Conservation (phyloP, 2,329 filamentous ascomycete genomes). For the Penicillium vulpinum region DNA sequence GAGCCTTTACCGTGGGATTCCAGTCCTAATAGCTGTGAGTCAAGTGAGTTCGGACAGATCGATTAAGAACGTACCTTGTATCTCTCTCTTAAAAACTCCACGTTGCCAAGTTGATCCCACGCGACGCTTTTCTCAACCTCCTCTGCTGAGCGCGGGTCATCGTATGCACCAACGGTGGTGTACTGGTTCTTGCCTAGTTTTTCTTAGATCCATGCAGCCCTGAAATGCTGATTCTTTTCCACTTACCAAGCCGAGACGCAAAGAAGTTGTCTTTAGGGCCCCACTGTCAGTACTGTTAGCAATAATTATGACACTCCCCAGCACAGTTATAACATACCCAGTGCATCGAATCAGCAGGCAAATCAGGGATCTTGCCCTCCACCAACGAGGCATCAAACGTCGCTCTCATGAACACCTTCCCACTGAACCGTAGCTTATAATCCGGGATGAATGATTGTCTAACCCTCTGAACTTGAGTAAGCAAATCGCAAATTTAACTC, state of each 20-base stretch:
- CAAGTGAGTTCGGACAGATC: background rate
- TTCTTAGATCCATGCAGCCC: background rate
- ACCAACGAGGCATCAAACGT: slow-evolving; percentile 48
- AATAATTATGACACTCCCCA: background rate
- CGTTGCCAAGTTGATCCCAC: slow-evolving; percentile 45
- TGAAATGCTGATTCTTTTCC: too few species aligned
- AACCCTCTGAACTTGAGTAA: slow-evolving; percentile 20
- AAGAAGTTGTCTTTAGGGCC: slow-evolving; percentile 47
- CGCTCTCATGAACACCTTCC: slow-evolving; percentile 48
- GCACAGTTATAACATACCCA: slow-evolving; percentile 24
- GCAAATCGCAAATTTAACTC: background rate
- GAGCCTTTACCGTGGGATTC: slow-evolving; percentile 44
- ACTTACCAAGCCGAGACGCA: slow-evolving; percentile 43
- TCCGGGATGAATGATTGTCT: slow-evolving; percentile 46
- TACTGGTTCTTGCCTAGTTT: slow-evolving; percentile 37
- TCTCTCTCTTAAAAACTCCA: slow-evolving; percentile 37
- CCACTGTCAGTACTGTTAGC: slow-evolving; percentile 34
- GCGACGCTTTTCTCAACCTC: slow-evolving; percentile 32
- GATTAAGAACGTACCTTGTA: slow-evolving; percentile 21
- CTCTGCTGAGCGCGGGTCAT: slow-evolving; percentile 38
- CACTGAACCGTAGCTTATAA: slow-evolving; percentile 45
- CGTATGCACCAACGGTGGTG: slow-evolving; percentile 45
- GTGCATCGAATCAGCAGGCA: slow-evolving; percentile 48
- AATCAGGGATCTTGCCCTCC: slow-evolving; percentile 37
- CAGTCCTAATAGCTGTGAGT: slow-evolving; percentile 38